A percentile compares a stretch with the other conserved stretches of the same genome.
phyloP scores from a whole-genome alignment of 345 rosid genomes.

The Capsella bursapastoris region DNA sequence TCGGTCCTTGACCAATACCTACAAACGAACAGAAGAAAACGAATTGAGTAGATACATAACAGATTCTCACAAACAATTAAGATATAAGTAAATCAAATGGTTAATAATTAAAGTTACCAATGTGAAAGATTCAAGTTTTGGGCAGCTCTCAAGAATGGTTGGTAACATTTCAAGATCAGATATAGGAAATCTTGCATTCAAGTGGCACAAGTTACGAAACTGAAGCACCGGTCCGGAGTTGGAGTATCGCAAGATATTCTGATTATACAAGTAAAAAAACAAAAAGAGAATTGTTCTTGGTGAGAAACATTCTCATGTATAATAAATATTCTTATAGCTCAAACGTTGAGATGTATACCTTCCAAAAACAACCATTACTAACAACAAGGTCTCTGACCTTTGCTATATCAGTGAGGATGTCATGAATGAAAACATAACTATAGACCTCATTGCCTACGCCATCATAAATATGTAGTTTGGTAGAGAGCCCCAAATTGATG shows the following conservation, averaged over 20 bases:
- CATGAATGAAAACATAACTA: not conserved
- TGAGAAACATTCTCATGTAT: not conserved
- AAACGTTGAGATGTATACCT: slow-evolving; percentile 17
- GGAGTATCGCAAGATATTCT: not conserved
- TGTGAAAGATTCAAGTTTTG: not conserved
- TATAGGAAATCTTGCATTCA: not conserved
- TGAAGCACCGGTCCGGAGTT: not conserved
- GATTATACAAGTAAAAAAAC: not conserved
- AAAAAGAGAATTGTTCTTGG: not conserved
- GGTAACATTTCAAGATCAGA: not conserved
- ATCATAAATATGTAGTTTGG: not conserved
- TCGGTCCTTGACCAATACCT: not conserved
- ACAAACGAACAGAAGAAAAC: not conserved
- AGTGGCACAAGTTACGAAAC: not conserved
- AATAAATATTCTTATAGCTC: not conserved
- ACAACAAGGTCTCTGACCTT: slow-evolving; percentile 2
- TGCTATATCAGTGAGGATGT: not conserved
- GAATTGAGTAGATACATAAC: not conserved
- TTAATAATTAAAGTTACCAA: not conserved
- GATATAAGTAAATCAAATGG: not conserved
- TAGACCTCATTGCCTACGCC: fast-evolving
- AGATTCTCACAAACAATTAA: not conserved
- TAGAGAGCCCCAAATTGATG: not conserved
- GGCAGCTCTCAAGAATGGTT: not conserved
- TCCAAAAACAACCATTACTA: fast-evolving